Conservation (phyloP, 108 stramenopile genomes). For the Pseudonitzschia delicatissima region DNA sequence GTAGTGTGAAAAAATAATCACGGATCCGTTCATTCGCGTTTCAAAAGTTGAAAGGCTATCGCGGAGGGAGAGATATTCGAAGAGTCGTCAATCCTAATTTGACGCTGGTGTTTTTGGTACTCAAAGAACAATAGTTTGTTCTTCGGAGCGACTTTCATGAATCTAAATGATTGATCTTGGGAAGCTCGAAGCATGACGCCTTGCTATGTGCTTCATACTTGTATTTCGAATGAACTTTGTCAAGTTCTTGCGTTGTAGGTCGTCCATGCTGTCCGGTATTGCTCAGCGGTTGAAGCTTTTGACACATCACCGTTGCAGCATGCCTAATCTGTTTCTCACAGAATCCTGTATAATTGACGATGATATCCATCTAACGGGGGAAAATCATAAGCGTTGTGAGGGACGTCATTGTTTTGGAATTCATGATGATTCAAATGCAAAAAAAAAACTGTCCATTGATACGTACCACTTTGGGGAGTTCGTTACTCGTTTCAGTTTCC, state of each 20-base stretch:
- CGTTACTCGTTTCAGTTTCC: background rate
- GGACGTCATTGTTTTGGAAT: no score
- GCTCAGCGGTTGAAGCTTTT: conserved; percentile 6
- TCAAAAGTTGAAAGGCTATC: no score
- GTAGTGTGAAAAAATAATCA: no score
- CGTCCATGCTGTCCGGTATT: background rate
- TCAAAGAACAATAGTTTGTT: no score
- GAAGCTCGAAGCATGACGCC: conserved; percentile 42
- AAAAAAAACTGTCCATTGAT: no score
- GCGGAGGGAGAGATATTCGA: no score
- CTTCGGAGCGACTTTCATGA: no score
- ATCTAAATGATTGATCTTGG: conserved; percentile 13
- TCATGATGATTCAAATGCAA: no score
- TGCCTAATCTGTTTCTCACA: conserved; percentile 23
- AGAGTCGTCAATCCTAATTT: no score
- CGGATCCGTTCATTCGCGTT: no score
- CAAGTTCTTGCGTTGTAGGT: conserved; percentile 46
- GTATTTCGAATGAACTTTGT: conserved; percentile 71
- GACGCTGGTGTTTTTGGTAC: no score
- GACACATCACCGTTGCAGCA: conserved; percentile 18
- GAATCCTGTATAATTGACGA: conserved; percentile 55
- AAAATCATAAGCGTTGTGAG: no score
- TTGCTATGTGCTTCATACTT: conserved; percentile 42
- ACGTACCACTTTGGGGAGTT: conserved; percentile 18
- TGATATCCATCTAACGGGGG: conserved; percentile 10